Conservation (phyloP, 2,329 filamentous ascomycete genomes). For the Aspergillus sp. region DNA sequence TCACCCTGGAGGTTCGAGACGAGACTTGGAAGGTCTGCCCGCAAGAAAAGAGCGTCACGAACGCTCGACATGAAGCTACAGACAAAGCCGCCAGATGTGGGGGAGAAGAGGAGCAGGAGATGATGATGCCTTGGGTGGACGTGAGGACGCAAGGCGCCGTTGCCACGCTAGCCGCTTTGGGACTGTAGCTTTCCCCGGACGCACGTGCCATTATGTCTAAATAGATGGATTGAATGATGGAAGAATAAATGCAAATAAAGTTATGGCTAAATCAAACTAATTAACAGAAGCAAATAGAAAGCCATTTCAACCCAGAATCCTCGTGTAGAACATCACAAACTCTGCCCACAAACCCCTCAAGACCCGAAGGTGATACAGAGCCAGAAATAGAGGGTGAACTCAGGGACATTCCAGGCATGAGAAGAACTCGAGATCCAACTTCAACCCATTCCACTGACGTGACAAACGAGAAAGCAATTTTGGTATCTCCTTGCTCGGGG, state of each 20-base stretch:
- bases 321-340: constrained; percentile 41
- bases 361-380: constrained; percentile 45
- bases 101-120: no score
- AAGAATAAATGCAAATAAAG: not conserved
- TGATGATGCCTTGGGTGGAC: no score
- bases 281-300: constrained; percentile 31
- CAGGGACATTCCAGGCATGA: constrained; percentile 54
- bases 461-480: constrained; percentile 54
- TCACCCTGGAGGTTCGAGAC: no score
- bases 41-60: no score
- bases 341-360: constrained; percentile 58
- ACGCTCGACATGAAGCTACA: no score
- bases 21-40: no score
- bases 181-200: no score
- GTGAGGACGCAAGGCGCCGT: no score
- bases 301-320: constrained; percentile 31
- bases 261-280: not conserved
- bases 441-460: constrained; percentile 55
- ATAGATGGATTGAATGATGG: no score
- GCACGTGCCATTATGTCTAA: no score
- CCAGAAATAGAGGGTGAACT: constrained; percentile 45
- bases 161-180: no score
- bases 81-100: no score
- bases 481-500: constrained; percentile 26
- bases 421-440: constrained; percentile 51